These are phyloP conservation scores for Rhizopogon vulgaris DNA, from an alignment of 768 basidiomycete species.

Conservation along the genomic window DNA sequence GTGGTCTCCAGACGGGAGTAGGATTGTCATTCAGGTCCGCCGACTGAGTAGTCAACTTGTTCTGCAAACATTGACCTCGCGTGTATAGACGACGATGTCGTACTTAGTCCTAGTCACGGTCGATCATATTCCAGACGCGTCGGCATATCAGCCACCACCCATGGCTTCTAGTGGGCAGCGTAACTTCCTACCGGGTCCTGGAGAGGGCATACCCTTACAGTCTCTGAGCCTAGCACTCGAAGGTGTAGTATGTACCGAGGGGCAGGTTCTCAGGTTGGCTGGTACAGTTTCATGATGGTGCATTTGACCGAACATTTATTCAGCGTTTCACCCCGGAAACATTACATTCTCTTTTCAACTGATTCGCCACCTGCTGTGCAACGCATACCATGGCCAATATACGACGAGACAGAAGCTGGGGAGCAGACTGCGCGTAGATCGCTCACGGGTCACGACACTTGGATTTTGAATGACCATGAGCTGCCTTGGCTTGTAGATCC, in stretches of 20 bases:
- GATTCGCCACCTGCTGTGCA: slow-evolving; percentile 70
- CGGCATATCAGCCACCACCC: slow-evolving; percentile 51
- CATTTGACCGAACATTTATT: slow-evolving; percentile 1
- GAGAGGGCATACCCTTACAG: slow-evolving; percentile 70
- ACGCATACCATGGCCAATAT: slow-evolving; percentile 76
- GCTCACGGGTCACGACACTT: slow-evolving; percentile 56
- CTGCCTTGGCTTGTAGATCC: slow-evolving; percentile 71
- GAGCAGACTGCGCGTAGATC: slow-evolving; percentile 26
- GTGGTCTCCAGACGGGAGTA: slow-evolving; percentile 81
- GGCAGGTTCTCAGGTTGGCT: slow-evolving; percentile 60
- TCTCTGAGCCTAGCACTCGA: slow-evolving; percentile 68
- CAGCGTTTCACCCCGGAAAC: slow-evolving; percentile 71
- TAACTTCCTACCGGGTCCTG: slow-evolving; percentile 71
- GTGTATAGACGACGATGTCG: slow-evolving; percentile 66
- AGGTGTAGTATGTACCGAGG: slow-evolving; percentile 77
- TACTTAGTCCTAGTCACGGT: slow-evolving; percentile 73
- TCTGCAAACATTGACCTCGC: slow-evolving; percentile 2
- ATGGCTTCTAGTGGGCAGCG: slow-evolving; percentile 44
- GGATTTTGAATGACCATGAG: slow-evolving; percentile 59
- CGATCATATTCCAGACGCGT: slow-evolving; percentile 47
- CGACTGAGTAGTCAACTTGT: neutral
- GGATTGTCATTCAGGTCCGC: slow-evolving; percentile 75
- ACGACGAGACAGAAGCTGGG: slow-evolving; percentile 35
- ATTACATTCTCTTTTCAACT: slow-evolving; percentile 70
- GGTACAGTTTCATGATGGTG: neutral